These are phyloP conservation scores for Xylaria sp. DNA, from an alignment of 2,329 filamentous ascomycete species.

Conservation along the genomic window DNA sequence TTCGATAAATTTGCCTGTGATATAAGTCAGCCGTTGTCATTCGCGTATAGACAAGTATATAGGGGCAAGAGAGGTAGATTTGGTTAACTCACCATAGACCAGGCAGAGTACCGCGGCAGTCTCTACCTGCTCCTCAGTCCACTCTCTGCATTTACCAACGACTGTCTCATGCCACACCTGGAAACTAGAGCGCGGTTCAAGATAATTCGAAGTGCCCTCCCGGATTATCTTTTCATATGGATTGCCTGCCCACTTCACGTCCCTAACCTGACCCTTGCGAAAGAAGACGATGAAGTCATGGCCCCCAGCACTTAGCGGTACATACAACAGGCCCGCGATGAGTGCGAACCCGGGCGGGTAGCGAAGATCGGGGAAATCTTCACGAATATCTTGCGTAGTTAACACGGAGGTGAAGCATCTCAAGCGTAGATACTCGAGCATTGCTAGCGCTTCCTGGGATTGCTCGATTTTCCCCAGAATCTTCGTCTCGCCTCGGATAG, in stretches of 20 bases:
- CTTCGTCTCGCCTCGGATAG: slow-evolving; percentile 87
- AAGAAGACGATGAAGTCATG: slow-evolving; percentile 91
- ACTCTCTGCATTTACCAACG: slow-evolving; percentile 80
- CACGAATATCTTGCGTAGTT: slow-evolving; percentile 73
- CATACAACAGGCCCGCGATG: slow-evolving; percentile 78
- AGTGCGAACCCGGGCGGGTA: slow-evolving; percentile 79
- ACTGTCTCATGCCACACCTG: slow-evolving; percentile 81
- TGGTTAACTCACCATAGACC: slow-evolving; percentile 70
- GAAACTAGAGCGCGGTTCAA: slow-evolving; percentile 81
- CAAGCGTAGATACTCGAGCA: slow-evolving; percentile 83
- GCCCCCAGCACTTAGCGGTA: slow-evolving; percentile 76
- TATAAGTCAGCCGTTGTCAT: slow-evolving; percentile 9
- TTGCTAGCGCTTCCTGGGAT: slow-evolving; percentile 79
- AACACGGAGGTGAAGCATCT: slow-evolving; percentile 74
- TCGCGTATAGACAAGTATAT: background rate
- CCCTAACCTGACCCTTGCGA: slow-evolving; percentile 72
- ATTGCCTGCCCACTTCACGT: slow-evolving; percentile 86
- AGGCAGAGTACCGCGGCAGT: slow-evolving; percentile 85
- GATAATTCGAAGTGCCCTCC: slow-evolving; percentile 70
- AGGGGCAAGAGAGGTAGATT: background rate
- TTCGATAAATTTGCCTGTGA: slow-evolving; percentile 73
- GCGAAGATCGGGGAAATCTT: slow-evolving; percentile 79
- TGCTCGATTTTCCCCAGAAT: slow-evolving; percentile 75
- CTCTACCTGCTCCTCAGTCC: slow-evolving; percentile 87
- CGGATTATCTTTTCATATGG: slow-evolving; percentile 79